A percentile compares a stretch with the other conserved stretches of the same genome.
phyloP scores from a whole-genome alignment of 352 stramenopile genomes.

The Pythium pyrilobum region DNA sequence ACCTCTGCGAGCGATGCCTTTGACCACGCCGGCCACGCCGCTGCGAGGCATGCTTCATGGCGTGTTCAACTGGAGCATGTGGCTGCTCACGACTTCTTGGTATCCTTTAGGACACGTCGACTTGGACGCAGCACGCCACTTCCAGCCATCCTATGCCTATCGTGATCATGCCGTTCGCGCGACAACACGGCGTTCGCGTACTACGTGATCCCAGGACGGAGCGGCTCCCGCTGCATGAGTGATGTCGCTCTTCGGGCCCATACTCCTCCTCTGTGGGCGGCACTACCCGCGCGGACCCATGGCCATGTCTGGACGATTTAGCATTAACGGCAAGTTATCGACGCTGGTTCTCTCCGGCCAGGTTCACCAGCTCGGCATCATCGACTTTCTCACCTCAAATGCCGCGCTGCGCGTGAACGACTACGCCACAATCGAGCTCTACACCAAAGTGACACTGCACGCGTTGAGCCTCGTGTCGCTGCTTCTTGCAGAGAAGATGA shows the following conservation, averaged over 20 bases:
- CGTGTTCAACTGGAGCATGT: too few relatives aligned
- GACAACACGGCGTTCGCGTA: slow-evolving; percentile 8
- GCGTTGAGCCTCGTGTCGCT: slow-evolving; percentile 20
- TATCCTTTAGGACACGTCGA: too few relatives aligned
- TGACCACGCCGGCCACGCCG: too few relatives aligned
- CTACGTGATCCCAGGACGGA: slow-evolving; percentile 10
- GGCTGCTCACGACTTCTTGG: too few relatives aligned
- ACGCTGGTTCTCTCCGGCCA: slow-evolving; percentile 12
- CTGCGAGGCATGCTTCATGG: too few relatives aligned
- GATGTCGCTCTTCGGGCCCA: slow-evolving; percentile 27
- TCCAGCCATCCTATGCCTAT: too few relatives aligned
- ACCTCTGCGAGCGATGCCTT: too few relatives aligned
- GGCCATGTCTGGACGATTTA: slow-evolving; percentile 4
- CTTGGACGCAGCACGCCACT: too few relatives aligned
- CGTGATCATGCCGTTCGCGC: slow-evolving; percentile 21
- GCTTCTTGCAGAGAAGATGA: slow-evolving; percentile 10
- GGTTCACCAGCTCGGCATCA: slow-evolving; percentile 11
- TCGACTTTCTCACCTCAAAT: slow-evolving; percentile 27
- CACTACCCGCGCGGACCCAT: slow-evolving; percentile 21
- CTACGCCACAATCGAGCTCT: slow-evolving; percentile 13
- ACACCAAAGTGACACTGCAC: slow-evolving; percentile 22
- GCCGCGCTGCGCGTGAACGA: slow-evolving; percentile 25
- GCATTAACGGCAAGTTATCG: slow-evolving; percentile 18
- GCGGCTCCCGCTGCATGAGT: slow-evolving; percentile 19
- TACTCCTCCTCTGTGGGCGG: slow-evolving; percentile 14